Base-by-base conservation (phyloP, 805 yeast genomes). In the Millerago galiae region DNA sequence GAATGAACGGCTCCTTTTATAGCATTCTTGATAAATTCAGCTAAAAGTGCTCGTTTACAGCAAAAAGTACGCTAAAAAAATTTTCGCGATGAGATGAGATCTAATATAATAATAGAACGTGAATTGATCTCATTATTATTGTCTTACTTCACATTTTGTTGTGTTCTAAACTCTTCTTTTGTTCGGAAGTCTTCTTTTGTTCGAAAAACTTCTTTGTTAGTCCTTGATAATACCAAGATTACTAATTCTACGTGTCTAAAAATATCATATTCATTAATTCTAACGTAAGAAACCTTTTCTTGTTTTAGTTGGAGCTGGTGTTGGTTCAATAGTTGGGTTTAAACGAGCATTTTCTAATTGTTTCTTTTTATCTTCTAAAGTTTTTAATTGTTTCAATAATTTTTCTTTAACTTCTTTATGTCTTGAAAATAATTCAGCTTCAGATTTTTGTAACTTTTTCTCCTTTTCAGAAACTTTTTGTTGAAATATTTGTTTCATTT, bases 351-450 rank as follows among this genome's bases (percentile, higher is more conserved):
- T 72, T 63, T 85, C 93, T 54, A 93, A 72, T 61, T 81, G 87
- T 48, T 72, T 75, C 68, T 89, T 90, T 68, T 87, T 88, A 52
- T 89, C 96, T 65, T 93, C 98, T 58, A 93, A 75, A 56, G 89
- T 78, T 60, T 83, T 83, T 52, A 91, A 79, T 67, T 91, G 96
- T 63, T 84, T 84, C 51, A 83, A 72, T 62, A 93, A 75, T 67
- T 87, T 88, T 60, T 91, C 97, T 67, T 91, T 91, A 91, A 91
- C 90, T 65, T 93, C 98, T 66, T 88, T 87, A 67, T 93, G 99
- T 65, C 95, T 83, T 33, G 93, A 77, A 63, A 91, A 91, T 60
- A 93, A 76, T 66, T 93, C 99, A 44, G 95, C 93, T 70, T 93
- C 99, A 37, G 96, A 87, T 68, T 87, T 86, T 70, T 90, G 96